Conservation (phyloP, 345 rosid species). For the Lepidium sativum region DNA sequence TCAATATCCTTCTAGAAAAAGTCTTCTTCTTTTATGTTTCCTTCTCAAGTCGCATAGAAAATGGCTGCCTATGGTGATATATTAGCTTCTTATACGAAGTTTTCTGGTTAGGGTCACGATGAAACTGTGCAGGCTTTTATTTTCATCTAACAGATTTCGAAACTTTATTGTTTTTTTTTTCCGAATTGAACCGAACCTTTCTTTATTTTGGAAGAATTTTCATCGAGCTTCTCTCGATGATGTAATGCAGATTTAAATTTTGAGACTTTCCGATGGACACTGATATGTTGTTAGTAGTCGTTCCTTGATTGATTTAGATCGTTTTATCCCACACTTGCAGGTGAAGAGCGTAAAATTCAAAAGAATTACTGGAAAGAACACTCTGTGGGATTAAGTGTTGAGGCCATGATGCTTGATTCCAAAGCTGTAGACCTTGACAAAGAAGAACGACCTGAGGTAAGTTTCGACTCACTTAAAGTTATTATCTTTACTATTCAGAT, state of each 20-base stretch:
- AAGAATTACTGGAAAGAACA: slow-evolving; percentile 83
- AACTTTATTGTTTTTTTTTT: background rate
- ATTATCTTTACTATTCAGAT: background rate
- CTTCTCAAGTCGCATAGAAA: background rate
- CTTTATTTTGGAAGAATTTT: background rate
- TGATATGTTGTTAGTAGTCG: background rate
- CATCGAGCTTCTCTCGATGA: background rate
- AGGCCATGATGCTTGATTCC: slow-evolving; percentile 93
- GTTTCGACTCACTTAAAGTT: background rate
- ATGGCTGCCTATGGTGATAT: no score
- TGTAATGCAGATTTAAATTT: background rate
- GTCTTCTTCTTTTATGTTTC: background rate
- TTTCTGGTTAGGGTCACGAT: background rate
- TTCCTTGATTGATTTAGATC: background rate
- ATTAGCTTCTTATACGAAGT: slow-evolving; percentile 18
- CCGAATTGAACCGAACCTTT: background rate
- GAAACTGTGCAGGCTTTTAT: background rate
- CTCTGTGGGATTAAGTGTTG: slow-evolving; percentile 54
- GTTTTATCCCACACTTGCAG: slow-evolving; percentile 5
- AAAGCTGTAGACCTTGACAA: slow-evolving; percentile 81
- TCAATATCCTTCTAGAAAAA: background rate
- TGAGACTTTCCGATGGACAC: background rate
- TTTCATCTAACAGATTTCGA: no score
- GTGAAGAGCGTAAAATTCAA: slow-evolving; percentile 53
- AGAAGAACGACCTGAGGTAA: slow-evolving; percentile 90